Evolutionary conservation across 2,329 filamentous ascomycete genomes (phyloP).

Genomic region (Nannizzia gypsea): DNA sequence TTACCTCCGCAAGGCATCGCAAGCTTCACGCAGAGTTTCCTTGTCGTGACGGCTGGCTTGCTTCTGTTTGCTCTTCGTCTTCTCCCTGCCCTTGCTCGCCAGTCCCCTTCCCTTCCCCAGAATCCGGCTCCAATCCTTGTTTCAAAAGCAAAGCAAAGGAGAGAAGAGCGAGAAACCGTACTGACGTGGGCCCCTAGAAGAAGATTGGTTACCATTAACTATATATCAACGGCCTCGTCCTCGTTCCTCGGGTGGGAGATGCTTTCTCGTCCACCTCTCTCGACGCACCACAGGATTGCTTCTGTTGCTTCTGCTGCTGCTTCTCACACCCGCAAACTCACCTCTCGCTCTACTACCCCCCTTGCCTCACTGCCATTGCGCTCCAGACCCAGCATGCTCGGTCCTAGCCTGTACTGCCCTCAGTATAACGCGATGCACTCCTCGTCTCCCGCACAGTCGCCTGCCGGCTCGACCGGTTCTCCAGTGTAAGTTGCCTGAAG

Average conservation of each 20-base stretch:
- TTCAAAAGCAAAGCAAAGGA: neutral
- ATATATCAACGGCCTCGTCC: neutral
- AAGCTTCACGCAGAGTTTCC: slow-evolving; percentile 4
- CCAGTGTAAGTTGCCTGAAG: neutral
- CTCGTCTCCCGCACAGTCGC: neutral
- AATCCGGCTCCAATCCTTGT: slow-evolving; percentile 5
- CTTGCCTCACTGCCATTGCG: neutral
- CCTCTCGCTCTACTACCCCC: neutral
- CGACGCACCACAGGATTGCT: neutral
- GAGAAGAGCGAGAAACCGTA: neutral
- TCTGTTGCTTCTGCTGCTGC: neutral
- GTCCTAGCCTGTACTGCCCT: neutral
- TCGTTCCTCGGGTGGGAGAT: neutral
- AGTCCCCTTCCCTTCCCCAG: slow-evolving; percentile 2
- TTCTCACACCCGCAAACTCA: slow-evolving; percentile 2
- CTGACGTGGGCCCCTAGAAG: neutral
- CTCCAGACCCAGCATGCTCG: neutral
- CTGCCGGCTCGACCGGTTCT: neutral
- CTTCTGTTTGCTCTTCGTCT: neutral
- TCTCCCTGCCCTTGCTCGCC: neutral
- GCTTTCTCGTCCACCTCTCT: neutral
- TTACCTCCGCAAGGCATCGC: slow-evolving; percentile 6
- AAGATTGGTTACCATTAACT: neutral
- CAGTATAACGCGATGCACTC: slow-evolving; percentile 1
- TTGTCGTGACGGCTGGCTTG: neutral